Percentiles rank a stretch among this genome's conserved stretches.
These are phyloP conservation scores for Nicotiana benthamiana DNA, from an alignment of 257 asterid species.

Conservation along the genomic window DNA sequence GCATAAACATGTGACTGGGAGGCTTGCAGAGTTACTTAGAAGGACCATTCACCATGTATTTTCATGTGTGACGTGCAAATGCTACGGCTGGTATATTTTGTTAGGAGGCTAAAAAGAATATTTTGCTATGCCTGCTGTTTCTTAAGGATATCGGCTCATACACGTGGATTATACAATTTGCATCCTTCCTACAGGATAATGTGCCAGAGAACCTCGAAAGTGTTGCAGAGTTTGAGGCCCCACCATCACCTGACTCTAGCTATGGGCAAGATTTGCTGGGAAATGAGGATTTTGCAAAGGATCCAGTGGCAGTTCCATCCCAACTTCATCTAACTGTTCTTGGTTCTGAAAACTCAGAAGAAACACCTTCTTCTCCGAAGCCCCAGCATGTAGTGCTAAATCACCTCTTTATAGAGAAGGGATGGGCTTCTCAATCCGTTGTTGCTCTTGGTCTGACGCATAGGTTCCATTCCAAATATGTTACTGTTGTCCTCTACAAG, in stretches of 20 bases:
- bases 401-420: constrained; percentile 78
- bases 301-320: constrained; percentile 61
- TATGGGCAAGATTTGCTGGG: constrained; percentile 47
- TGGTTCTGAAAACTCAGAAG: constrained; percentile 33
- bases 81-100: background rate
- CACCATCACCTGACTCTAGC: constrained; percentile 81
- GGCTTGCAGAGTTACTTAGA: background rate
- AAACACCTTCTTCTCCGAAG: constrained; percentile 27
- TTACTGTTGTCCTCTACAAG: constrained; percentile 79
- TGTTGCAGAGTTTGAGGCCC: constrained; percentile 78
- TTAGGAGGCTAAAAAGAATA: background rate
- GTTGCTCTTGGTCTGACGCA: constrained; percentile 80
- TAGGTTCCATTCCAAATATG: constrained; percentile 81
- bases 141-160: background rate
- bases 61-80: background rate
- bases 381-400: constrained; percentile 87
- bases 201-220: constrained; percentile 76
- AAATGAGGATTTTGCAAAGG: constrained; percentile 81
- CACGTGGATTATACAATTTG: background rate
- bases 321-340: constrained; percentile 58
- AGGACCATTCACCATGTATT: background rate
- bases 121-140: background rate
- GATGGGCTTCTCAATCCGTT: constrained; percentile 55
- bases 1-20: background rate
- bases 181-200: constrained; percentile 36